Evolutionary conservation across 2,329 filamentous ascomycete genomes (phyloP).

Genomic region (Aspergillus novoparasiticus): DNA sequence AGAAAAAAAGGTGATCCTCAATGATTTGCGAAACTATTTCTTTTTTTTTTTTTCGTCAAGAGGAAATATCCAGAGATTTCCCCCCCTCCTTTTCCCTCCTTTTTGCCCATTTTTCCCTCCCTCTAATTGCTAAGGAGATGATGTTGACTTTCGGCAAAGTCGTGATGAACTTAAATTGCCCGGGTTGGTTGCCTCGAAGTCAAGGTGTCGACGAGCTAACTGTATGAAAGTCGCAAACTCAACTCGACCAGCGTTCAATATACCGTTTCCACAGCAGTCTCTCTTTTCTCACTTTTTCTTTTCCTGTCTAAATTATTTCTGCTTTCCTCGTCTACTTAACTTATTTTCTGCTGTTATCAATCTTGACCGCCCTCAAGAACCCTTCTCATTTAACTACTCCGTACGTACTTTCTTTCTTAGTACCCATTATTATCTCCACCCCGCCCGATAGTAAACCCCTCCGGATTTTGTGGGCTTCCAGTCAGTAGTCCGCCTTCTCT

Average conservation of each 20-base stretch:
- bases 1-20: no score
- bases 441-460: conserved; percentile 27
- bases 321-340: not conserved
- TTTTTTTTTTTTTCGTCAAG: not conserved
- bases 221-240: not conserved
- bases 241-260: not conserved
- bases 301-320: not conserved
- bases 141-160: no score
- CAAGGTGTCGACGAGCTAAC: not conserved
- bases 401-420: not conserved
- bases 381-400: not conserved
- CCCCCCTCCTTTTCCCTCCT: not conserved
- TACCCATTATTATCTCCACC: conserved; percentile 13
- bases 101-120: not conserved
- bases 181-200: not conserved
- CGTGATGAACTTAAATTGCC: no score
- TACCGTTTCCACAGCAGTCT: not conserved
- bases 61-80: no score
- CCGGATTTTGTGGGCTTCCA: conserved; percentile 21
- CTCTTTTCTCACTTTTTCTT: not conserved
- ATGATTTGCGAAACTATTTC: no score
- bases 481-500: conserved; percentile 6
- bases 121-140: not conserved
- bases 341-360: not conserved
- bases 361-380: not conserved